Conservation (phyloP, 768 basidiomycete genomes). For the Lactarius hengduanensis region DNA sequence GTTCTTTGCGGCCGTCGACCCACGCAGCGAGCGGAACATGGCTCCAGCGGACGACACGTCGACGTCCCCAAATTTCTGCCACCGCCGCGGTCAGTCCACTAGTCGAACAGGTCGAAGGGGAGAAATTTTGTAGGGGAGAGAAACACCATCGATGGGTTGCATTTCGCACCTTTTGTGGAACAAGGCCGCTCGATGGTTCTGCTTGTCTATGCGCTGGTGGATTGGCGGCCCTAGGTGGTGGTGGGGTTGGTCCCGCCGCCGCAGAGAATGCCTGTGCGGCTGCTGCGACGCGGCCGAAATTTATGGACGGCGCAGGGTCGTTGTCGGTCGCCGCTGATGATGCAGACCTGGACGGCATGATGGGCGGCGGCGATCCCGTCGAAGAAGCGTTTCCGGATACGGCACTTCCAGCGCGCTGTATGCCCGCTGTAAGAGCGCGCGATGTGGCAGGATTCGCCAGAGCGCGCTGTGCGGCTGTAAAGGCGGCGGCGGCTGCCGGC, state of each 20-base stretch:
- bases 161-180: conserved; percentile 16
- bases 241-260: not conserved
- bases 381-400: not conserved
- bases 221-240: not conserved
- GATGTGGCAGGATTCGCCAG: conserved; percentile 25
- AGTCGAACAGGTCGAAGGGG: not conserved
- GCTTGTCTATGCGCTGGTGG: not conserved
- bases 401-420: conserved; percentile 7
- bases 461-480: conserved; percentile 33
- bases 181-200: not conserved
- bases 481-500: conserved; percentile 10
- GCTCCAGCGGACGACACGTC: conserved; percentile 51
- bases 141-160: not conserved
- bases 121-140: not conserved
- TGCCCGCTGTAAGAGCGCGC: conserved; percentile 10
- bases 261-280: conserved; percentile 23
- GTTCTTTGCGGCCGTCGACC: conserved; percentile 43
- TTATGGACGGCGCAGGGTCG: not conserved
- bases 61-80: conserved; percentile 59
- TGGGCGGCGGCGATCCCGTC: not conserved
- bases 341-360: not conserved
- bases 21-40: conserved; percentile 47
- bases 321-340: not conserved
- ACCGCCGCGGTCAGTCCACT: not conserved
- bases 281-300: conserved; percentile 13